Base-by-base conservation (phyloP, 371 early-diverging fungal genomes). In the Basidiobolus heterosporus region DNA sequence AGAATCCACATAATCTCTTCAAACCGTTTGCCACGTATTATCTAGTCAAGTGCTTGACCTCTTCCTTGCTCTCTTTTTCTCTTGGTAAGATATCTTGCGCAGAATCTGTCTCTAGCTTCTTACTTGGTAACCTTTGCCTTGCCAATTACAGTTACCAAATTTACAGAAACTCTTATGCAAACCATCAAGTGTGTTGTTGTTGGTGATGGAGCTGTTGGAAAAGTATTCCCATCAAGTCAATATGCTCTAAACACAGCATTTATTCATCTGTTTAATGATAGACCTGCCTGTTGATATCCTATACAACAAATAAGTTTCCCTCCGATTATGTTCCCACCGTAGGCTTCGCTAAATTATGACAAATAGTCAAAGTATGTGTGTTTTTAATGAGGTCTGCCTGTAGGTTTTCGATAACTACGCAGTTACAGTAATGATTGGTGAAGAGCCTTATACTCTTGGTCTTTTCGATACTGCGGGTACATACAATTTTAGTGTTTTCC, bases 141-240 rank as follows among this genome's bases (percentile, higher is more conserved):
- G 30, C 30, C 9, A 30, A 9, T 30, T 30, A 30, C 9, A 30
- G 5, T 30, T 5, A 5, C 30, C 9, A 30, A 30, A 30, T n/a
- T n/a, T n/a, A n/a, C n/a, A 30, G 9, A 30, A 9, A 3, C 30
- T 30, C 9, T 9, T 30, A 91, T 93, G 94, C 91, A 94, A 68
- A 87, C 92, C 54, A 91, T 94, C 69, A 94, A 94, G 66, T 94
- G 95, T 80, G 95, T 94, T 52, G 95, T 92, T 43, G 92, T 94
- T 54, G 95, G 95, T 55, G 93, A 91, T 64, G 91, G 91, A 85
- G 94, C 94, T 48, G 96, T 96, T 60, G 94, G 94, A 59, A 92
- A 95, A 75, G 85, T 80, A 71, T 55, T 56, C 21, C 42, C 20
- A 47, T 30, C 36, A 39, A 14, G 36, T 11, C 38, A 17, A 22